Base-by-base conservation (phyloP, 768 basidiomycete genomes). In the Xerocomellus chrysenteron region DNA sequence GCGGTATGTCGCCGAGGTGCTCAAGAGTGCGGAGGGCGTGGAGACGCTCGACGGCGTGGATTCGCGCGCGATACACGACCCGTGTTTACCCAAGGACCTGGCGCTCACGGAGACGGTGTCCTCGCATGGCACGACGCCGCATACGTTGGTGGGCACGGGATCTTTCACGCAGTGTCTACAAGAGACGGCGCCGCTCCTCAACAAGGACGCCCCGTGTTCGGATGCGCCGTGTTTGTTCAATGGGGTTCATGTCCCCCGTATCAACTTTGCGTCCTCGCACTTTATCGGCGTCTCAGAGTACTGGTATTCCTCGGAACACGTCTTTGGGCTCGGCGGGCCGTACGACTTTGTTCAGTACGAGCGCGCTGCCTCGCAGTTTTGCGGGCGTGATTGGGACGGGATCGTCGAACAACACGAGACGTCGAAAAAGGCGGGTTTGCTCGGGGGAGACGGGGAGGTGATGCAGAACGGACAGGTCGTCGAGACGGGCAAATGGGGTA, bases 221-320 rank as follows among this genome's bases (percentile, higher is more conserved):
- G 88, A 92, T 64, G 73, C 81, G 0, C 91, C 92, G 0, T 98
- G 96, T 73, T 81, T 95, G 16, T 98, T 98, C 82, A 89, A 95
- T 64, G 97, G 96, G 21, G 84, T 98, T 0, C 87, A 93, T 45
- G 94, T 94, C 13, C 96, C 97, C 7, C 83, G 86, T 2, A 98
- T 98, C 67, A 92, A 98, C 74, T 99, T 98, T 71, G 82, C 84
- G 39, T 92, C 87, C 35, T 92, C 92, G 13, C 89, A 88, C 53
- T 99, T 98, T 71, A 97, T 99, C 64, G 97, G 97, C 4, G 87
- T 99, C 39, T 95, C 93, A 14, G 97, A 99, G 72, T 99, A 98
- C 70, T 99, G 96, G 96, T 98, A 98, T 73, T 98, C 96, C 26
- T 93, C 94, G 11, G 94, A 99, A 64, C 94, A 98, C 70, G 89